A percentile compares a stretch with the other conserved stretches of the same genome.
Evolutionary conservation across 352 stramenopile genomes (phyloP).

Genomic region (Phytopythium ostracodes): DNA sequence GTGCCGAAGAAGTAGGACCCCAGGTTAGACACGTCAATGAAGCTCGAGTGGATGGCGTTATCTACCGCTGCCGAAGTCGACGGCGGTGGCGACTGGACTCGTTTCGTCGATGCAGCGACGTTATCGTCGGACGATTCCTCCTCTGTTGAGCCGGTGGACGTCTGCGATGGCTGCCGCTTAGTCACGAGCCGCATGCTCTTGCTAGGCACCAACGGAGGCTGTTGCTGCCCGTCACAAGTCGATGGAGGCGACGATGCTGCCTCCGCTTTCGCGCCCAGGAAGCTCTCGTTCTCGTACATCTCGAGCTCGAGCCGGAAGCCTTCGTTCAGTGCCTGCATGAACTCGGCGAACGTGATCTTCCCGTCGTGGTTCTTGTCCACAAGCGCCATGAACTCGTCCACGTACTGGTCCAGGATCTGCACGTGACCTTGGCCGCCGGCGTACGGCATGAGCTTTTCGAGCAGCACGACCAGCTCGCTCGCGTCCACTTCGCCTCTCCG

Average conservation of each 20-base stretch:
- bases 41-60: conserved; percentile 13
- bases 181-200: conserved; percentile 15
- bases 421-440: conserved; percentile 30
- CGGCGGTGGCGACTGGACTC: neutral
- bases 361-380: conserved; percentile 67
- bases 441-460: conserved; percentile 67
- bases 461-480: conserved; percentile 46
- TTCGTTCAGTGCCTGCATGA: conserved; percentile 73
- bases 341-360: conserved; percentile 64
- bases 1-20: conserved; percentile 12
- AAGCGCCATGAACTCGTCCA: conserved; percentile 71
- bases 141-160: conserved; percentile 12
- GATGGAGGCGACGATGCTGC: neutral
- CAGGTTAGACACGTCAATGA: conserved; percentile 25
- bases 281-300: conserved; percentile 42
- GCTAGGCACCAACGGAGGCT: neutral
- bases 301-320: conserved; percentile 69
- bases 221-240: neutral
- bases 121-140: conserved; percentile 11
- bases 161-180: conserved; percentile 14
- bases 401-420: conserved; percentile 60
- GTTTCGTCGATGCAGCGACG: neutral
- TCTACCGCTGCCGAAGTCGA: neutral
- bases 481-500: conserved; percentile 58
- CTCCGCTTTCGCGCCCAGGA: neutral